Base-by-base conservation (phyloP, 1,284 basidiomycete species). In the Cerioporus squamosus region DNA sequence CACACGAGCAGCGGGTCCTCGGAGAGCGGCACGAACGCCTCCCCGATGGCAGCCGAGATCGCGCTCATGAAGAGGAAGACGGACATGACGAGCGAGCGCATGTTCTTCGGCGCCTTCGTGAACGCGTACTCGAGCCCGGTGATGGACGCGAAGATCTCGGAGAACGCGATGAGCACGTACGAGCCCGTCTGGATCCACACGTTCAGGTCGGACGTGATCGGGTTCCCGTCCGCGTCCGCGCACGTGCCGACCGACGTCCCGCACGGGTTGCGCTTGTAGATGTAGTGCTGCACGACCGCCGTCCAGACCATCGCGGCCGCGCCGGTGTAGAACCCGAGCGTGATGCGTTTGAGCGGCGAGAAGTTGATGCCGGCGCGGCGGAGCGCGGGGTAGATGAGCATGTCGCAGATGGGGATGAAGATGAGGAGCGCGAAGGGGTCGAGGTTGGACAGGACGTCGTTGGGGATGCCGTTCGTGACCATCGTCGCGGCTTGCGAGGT, bases 121-220 rank as follows among this genome's bases (percentile, higher is more conserved):
- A 91, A 94, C 15, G 92, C 93, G 71, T 94, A 94, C 72, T 96
- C 94, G 63, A 90, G 79, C 12, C 88, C 87, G 0, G 92, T 94
- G 74, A 95, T 92, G 7, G 88, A 91, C 0, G 92, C 91, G 51
- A 95, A 82, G 68, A 95, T 93, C 77, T 91, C 87, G 66, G 82
- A 85, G 67, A 90, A 79, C 5, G 87, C 88, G 66, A 91, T 80
- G 33, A 92, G 75, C 55, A 91, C 72, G 70, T 89, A 90, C 23
- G 86, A 78, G 65, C 84, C 87, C 12, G 82, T 82, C 69, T 91
- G 88, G 53, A 88, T 85, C 91, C 90, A 93, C 9, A 94, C 90
- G 65, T 88, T 91, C 46, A 94, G 74, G 15, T 82, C 81, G 1
- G 83, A 85, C 26, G 78, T 77, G 61, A 79, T 63, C 2, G 76